phyloP scores from a whole-genome alignment of 1,284 basidiomycete genomes.

The Athelia sp. region DNA sequence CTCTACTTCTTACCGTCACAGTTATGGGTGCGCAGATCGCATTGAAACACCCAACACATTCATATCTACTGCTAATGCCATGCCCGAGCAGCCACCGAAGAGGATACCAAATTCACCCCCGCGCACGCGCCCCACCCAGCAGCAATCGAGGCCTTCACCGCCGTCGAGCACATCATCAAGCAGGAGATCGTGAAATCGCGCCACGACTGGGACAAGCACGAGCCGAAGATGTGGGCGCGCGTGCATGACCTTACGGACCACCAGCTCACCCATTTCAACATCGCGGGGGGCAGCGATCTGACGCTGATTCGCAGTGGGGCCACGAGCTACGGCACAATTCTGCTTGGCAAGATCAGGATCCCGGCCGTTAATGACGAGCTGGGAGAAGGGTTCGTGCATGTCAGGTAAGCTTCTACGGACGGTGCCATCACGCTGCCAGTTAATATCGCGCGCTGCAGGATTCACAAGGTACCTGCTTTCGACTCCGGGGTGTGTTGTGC shows the following conservation, averaged over 20 bases:
- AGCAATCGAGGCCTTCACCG: conserved; percentile 53
- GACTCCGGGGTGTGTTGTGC: conserved; percentile 1
- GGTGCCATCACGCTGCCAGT: not conserved
- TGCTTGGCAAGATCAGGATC: conserved; percentile 72
- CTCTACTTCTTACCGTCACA: no score
- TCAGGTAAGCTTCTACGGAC: conserved; percentile 46
- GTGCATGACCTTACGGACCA: conserved; percentile 46
- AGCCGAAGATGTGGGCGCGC: conserved; percentile 68
- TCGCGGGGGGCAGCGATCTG: conserved; percentile 43
- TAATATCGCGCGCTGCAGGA: not conserved
- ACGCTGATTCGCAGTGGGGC: conserved; percentile 44
- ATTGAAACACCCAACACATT: no score
- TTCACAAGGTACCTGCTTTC: conserved; percentile 3
- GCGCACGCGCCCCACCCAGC: conserved; percentile 53
- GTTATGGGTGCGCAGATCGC: no score
- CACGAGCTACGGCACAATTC: conserved; percentile 62
- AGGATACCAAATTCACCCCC: conserved; percentile 50
- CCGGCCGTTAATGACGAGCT: conserved; percentile 62
- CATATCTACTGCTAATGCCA: not conserved
- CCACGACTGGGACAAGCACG: conserved; percentile 65
- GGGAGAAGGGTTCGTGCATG: conserved; percentile 63
- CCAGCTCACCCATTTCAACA: conserved; percentile 46
- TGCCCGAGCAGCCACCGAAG: conserved; percentile 15
- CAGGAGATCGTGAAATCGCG: conserved; percentile 59
- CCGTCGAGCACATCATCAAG: conserved; percentile 52